Percentiles rank a stretch among this genome's conserved stretches.
Conservation (phyloP, 345 rosid species). For the Iberis pinnata region DNA sequence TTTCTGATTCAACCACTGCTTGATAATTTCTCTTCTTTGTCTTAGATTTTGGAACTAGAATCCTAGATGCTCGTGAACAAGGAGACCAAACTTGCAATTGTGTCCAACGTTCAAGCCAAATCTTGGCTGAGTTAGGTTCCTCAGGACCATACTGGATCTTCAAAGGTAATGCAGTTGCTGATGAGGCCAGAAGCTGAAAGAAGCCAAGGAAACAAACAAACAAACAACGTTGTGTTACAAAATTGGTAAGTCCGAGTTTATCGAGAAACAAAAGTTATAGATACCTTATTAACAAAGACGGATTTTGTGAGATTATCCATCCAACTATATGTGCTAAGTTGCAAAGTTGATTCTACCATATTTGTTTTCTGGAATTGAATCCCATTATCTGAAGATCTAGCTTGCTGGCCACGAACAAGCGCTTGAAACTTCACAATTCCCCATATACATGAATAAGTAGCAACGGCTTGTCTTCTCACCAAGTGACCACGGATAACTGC, state of each 20-base stretch:
- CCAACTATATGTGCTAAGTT: slow-evolving; percentile 16
- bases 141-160: slow-evolving; percentile 43
- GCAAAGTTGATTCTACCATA: slow-evolving; percentile 25
- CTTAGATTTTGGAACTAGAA: slow-evolving; percentile 29
- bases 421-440: slow-evolving; percentile 69
- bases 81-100: slow-evolving; percentile 51
- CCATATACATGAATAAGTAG: slow-evolving; percentile 53
- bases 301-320: slow-evolving; percentile 35
- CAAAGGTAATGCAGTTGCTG: slow-evolving; percentile 39
- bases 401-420: slow-evolving; percentile 52
- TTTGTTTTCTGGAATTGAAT: slow-evolving; percentile 32
- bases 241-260: not conserved
- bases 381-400: slow-evolving; percentile 38
- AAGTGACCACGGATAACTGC: slow-evolving; percentile 75
- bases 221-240: too few species aligned
- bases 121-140: slow-evolving; percentile 55
- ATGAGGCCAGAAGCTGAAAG: slow-evolving; percentile 57
- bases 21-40: slow-evolving; percentile 32
- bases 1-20: slow-evolving; percentile 33
- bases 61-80: slow-evolving; percentile 34
- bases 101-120: slow-evolving; percentile 81
- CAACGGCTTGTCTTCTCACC: slow-evolving; percentile 81
- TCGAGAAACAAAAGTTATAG: not conserved
- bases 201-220: slow-evolving; percentile 18
- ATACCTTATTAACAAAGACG: slow-evolving; percentile 48